Evolutionary conservation across 257 asterid species (phyloP).

Genomic region (Verbascum thapsus): DNA sequence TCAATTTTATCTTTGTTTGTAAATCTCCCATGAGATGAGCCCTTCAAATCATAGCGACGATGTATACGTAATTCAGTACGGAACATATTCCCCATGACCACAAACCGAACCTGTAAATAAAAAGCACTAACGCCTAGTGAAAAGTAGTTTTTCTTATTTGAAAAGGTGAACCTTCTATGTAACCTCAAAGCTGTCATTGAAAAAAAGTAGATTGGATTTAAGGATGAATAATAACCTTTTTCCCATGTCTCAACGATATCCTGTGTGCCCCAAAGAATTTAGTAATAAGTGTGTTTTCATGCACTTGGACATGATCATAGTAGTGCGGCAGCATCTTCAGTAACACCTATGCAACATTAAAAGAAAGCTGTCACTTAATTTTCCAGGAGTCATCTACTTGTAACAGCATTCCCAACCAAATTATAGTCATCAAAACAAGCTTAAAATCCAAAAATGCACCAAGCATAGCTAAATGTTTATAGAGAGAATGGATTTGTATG

Average conservation of each 20-base stretch:
- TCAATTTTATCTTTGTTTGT: constrained; percentile 73
- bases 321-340: constrained; percentile 89
- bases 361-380: no score
- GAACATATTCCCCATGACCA: constrained; percentile 99
- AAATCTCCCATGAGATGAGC: constrained; percentile 89
- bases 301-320: constrained; percentile 70
- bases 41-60: constrained; percentile 94
- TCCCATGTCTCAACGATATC: constrained; percentile 64
- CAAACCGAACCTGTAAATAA: constrained; percentile 82
- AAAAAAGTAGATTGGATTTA: constrained; percentile 23
- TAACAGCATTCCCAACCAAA: background rate
- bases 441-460: constrained; percentile 14
- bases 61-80: constrained; percentile 91
- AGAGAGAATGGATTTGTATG: constrained; percentile 3
- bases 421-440: background rate
- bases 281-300: constrained; percentile 94
- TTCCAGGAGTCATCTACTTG: no score
- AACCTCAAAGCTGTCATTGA: constrained; percentile 17
- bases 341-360: constrained; percentile 46
- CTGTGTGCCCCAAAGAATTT: constrained; percentile 93
- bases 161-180: background rate
- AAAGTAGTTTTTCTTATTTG: constrained; percentile 1
- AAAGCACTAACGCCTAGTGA: constrained; percentile 22
- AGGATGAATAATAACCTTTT: constrained; percentile 56
- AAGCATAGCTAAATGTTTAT: background rate